Evolutionary conservation across 306 rosid genomes (phyloP).

Genomic region (Prunus fruticosa): DNA sequence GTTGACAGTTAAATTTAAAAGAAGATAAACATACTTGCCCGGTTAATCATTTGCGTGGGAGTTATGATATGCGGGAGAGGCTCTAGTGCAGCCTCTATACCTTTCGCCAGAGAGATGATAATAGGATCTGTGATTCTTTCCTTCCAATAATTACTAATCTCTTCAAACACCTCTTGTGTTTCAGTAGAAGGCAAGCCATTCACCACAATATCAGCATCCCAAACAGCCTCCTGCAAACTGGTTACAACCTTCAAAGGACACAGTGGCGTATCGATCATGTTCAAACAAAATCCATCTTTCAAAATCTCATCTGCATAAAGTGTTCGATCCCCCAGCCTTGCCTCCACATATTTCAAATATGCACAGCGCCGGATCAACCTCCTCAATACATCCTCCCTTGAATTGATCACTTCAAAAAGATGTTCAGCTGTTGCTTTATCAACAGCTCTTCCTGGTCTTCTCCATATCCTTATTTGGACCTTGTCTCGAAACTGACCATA

Average conservation of each 20-base stretch:
- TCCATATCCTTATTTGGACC: constrained; percentile 80
- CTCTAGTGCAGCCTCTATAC: constrained; percentile 82
- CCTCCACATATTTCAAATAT: constrained; percentile 84
- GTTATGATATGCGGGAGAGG: constrained; percentile 87
- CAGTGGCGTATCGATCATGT: constrained; percentile 90
- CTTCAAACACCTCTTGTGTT: constrained; percentile 78
- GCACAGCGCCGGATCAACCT: constrained; percentile 88
- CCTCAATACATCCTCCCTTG: constrained; percentile 82
- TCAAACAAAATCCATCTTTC: constrained; percentile 89
- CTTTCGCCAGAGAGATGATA: constrained; percentile 81
- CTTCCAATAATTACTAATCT: constrained; percentile 82
- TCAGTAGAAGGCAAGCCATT: constrained; percentile 96
- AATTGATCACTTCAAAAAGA: constrained; percentile 83
- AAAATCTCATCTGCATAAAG: constrained; percentile 83
- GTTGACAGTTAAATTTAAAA: neutral
- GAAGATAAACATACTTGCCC: constrained; percentile 65
- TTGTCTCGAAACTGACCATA: constrained; percentile 84
- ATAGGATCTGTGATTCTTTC: constrained; percentile 82
- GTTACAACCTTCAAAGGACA: constrained; percentile 91
- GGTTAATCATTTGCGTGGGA: constrained; percentile 80
- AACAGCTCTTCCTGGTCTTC: constrained; percentile 70
- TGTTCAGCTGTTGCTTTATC: constrained; percentile 76
- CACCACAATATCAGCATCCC: constrained; percentile 98
- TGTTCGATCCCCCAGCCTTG: constrained; percentile 87
- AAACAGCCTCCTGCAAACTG: constrained; percentile 94